phyloP scores from a whole-genome alignment of 2,329 filamentous ascomycete genomes.

The Colletotrichum sidae region DNA sequence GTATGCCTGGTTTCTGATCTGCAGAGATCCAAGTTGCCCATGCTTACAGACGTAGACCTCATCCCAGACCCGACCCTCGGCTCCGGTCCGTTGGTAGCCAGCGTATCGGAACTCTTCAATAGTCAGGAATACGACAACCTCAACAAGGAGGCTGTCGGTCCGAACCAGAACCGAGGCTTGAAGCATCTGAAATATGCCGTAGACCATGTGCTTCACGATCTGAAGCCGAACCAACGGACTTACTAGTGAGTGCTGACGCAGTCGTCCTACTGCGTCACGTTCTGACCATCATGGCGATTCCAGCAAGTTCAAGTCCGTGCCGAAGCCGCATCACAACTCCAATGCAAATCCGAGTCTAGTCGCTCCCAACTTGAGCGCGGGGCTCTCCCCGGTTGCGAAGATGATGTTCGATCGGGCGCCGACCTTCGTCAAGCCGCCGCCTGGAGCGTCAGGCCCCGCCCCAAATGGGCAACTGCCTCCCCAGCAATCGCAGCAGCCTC shows the following conservation, averaged over 20 bases:
- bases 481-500: conserved; percentile 24
- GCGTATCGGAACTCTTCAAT: conserved; percentile 63
- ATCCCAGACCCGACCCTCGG: conserved; percentile 74
- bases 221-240: conserved; percentile 78
- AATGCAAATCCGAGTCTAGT: conserved; percentile 38
- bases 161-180: conserved; percentile 65
- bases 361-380: conserved; percentile 47
- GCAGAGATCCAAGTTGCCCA: too few species aligned
- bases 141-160: conserved; percentile 74
- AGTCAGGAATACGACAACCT: conserved; percentile 72
- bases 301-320: conserved; percentile 70
- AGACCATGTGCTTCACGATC: conserved; percentile 78
- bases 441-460: conserved; percentile 45
- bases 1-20: conserved; percentile 56
- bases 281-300: conserved; percentile 42
- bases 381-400: conserved; percentile 62
- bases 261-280: not conserved
- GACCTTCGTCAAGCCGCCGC: conserved; percentile 53
- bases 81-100: conserved; percentile 63
- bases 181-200: conserved; percentile 73
- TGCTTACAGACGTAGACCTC: conserved; percentile 60
- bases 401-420: conserved; percentile 59
- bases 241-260: conserved; percentile 65
- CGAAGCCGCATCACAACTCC: conserved; percentile 47
- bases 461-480: conserved; percentile 42